Base-by-base conservation (phyloP, 176 grass and related monocot species). In the Microstegium vimineum region DNA sequence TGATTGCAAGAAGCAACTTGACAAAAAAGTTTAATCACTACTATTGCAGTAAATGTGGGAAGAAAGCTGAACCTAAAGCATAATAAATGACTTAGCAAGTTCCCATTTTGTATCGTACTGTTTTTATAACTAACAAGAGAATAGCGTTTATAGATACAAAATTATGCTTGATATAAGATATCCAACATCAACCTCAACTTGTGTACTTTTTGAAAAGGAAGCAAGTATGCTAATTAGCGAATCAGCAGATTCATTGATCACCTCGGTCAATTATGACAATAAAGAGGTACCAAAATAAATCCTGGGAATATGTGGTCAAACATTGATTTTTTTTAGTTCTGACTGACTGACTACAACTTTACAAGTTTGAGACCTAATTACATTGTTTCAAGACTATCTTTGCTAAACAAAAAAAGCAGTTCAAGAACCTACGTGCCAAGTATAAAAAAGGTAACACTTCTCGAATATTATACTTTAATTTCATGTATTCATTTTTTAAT, bases 121-220 rank as follows among this genome's bases (percentile, higher is more conserved):
- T 10, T 51, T 30, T 16, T 46, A 20, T 31, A 54, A 10, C 6
- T 34, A 33, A 33, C 52, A 34, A 0, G 2, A n/a, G 10, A 5
- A 34, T n/a, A 54, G 11, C 13, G 10, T 34, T 54, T 63, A 16
- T 15, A 64, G 15, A 28, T 78, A 31, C 23, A n/a, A 78, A 42
- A 63, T 78, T 78, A 46, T 66, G 27, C 61, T 66, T 33, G 11
- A n/a, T n/a, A n/a, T n/a, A n/a, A n/a, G n/a, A n/a, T n/a, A 80
- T 52, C 35, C 18, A 10, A 68, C 43, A 9, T 2, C 43, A 18
- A 25, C 3, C 2, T 22, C 77, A 51, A 11, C 30, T 34, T 52
- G 77, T 2, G 22, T 66, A 10, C 27, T n/a, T 80, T 16, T 80
- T 30, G 43, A 68, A 14, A 52, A 36, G 13, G 62, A 68, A 51